phyloP scores from a whole-genome alignment of 2,329 filamentous ascomycete species.

The Neocucurbitaria cava region DNA sequence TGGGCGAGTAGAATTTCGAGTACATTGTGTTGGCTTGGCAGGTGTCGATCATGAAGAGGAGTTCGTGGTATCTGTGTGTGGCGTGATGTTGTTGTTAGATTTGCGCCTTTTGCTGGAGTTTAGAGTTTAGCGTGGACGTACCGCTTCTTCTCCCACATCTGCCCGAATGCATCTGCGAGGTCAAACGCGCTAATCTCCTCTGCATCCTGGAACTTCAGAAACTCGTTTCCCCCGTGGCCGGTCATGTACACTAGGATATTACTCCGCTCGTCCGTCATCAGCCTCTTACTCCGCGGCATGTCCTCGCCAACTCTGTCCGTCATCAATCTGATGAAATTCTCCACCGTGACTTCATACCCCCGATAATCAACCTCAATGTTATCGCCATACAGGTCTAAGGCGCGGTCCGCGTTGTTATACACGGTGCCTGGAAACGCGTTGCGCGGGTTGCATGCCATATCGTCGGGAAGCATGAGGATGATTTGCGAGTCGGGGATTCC shows the following conservation, averaged over 20 bases:
- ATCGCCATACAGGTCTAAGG: conserved; percentile 94
- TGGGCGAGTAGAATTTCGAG: conserved; percentile 95
- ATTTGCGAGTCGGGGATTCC: conserved; percentile 99
- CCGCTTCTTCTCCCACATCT: conserved; percentile 99
- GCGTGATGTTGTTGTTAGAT: conserved; percentile 4
- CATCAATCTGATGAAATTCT: conserved; percentile 95
- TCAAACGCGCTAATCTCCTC: conserved; percentile 98
- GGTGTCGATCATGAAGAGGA: conserved; percentile 99
- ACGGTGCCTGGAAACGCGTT: conserved; percentile 98
- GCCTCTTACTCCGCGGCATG: conserved; percentile 90
- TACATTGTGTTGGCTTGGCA: conserved; percentile 99
- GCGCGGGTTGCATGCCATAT: conserved; percentile 99
- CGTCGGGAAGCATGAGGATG: conserved; percentile 99
- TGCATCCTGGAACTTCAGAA: conserved; percentile 96
- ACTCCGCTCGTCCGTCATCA: conserved; percentile 92
- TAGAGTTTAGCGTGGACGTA: too few species aligned
- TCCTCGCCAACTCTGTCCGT: conserved; percentile 94
- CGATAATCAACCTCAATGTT: conserved; percentile 99
- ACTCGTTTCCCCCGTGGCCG: conserved; percentile 96
- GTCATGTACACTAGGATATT: conserved; percentile 99
- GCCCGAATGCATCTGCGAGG: conserved; percentile 94
- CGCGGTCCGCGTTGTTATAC: conserved; percentile 96
- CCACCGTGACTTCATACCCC: conserved; percentile 97
- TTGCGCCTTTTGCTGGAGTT: not conserved
- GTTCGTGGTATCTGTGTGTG: conserved; percentile 92